Base-by-base conservation (phyloP, 2,329 filamentous ascomycete genomes). In the Botrytis galanthina region DNA sequence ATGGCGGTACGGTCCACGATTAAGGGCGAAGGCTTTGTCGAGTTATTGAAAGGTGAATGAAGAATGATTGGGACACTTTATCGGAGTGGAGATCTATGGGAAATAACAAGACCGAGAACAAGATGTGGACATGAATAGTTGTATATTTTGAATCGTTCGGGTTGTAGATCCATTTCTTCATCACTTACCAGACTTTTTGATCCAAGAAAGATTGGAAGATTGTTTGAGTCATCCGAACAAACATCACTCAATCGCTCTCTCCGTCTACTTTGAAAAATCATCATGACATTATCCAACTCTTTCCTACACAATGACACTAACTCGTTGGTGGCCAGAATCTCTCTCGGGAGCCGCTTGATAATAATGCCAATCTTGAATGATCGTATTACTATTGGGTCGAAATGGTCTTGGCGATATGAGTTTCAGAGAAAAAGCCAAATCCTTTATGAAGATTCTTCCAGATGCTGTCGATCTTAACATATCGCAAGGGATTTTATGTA, bases 1-100 rank as follows among this genome's bases (percentile, higher is more conserved):
- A 46, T 84, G 81, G 81, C 78, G 74, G n/a, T 83, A 81, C 64
- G 82, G 82, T 57, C 78, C 78, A 66, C 76, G n/a, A 46, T 70
- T 83, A 74, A 78, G 82, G 57, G 78, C 78, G 70, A 79, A 77
- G 71, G 81, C 14, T 51, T 18, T 42, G 29, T 75, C 76, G 16
- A 75, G 70, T 29, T 75, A 75, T 51, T 77, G 60, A 73, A 66
- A 35, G 12, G 37, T n/a, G 20, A 26, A 26, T 39, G 35, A 44
- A 18, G 14, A 37, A 51, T n/a, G 14, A 26, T 16, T n/a, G 26
- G 20, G 42, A 32, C 2, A 3, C 39, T 46, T 64, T 22, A 20
- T 67, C 12, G 8, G 4, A 51, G 29, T 10, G 32, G 26, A n/a
- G 6, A 67, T n/a, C 8, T 22, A 39, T 29, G 12, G 63, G 32